Evolutionary conservation across 2,329 filamentous ascomycete species (phyloP), one percentile per base, ranked within the genome.

Genomic region (Trichoderma polysporum): DNA sequence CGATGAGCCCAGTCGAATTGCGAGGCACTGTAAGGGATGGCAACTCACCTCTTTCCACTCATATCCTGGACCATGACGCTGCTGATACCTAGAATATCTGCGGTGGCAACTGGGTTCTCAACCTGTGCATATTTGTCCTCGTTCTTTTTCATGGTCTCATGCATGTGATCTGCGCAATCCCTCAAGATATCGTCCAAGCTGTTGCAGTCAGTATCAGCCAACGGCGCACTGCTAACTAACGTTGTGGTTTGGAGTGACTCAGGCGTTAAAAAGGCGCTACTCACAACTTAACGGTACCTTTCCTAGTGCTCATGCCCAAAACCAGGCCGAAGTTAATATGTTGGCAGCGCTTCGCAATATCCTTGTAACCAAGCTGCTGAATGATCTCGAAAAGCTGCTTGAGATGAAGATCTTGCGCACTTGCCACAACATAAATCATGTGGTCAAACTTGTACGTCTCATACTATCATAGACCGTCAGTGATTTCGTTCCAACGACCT

Each of bases 31-130:
- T 52, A 64, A 49, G 50, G 56, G 27, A 57, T 15, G 15, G 22
- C 54, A 47, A 72, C 85, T 71, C 79, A 90, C 90, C 92, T 88
- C 87, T 97, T 98, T 77, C 94, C 95, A 71, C 88, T 91, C 93
- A 98, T 97, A 76, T 98, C 95, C 80, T 98, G 94, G 22, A 97
- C 93, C 93, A 98, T 98, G 76, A 98, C 94, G 75, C 91, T 91
- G 70, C 91, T 94, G 76, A 98, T 97, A 70, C 94, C 95, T 3
- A 98, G 86, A 12, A 87, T 92, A 80, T 98, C 95, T 69, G 95
- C 93, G 10, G 90, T 91, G 64, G 87, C 86, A 64, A 88, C 89
- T 0, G 94, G 94, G 77, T 98, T 84, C 74, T 90, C 91, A 22
- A 99, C 90, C 79, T 97, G 93, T 66, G 88, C 82, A 79, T 98